A percentile compares a stretch with the other conserved stretches of the same genome.
Conservation (phyloP, 805 yeast genomes). For the Metschnikowia peoriensis region DNA sequence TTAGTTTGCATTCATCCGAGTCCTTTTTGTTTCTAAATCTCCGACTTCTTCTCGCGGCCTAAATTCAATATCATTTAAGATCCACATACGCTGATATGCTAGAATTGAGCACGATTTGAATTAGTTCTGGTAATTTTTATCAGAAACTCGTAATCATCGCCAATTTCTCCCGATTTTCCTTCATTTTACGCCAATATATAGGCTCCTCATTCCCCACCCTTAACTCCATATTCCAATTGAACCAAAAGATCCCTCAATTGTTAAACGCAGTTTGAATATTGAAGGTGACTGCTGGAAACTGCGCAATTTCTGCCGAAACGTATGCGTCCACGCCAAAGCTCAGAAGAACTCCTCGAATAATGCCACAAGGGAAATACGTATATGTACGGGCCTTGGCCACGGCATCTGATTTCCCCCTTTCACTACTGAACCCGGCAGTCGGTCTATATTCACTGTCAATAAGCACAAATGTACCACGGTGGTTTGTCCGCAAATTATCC, state of each 20-base stretch:
- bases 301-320: conserved; percentile 61
- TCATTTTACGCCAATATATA: neutral
- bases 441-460: conserved; percentile 64
- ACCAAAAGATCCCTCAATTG: conserved; percentile 19
- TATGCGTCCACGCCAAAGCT: conserved; percentile 66
- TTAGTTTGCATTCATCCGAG: no score
- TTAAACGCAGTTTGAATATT: conserved; percentile 58
- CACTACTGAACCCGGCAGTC: conserved; percentile 50
- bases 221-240: neutral
- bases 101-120: no score
- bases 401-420: conserved; percentile 44
- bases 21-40: no score
- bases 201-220: no score
- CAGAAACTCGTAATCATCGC: no score
- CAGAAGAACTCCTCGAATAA: conserved; percentile 68
- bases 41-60: no score
- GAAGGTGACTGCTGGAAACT: conserved; percentile 68
- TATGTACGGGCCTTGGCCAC: conserved; percentile 45
- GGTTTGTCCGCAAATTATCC: conserved; percentile 90
- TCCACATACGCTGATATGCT: no score
- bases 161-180: no score
- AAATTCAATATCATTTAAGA: no score
- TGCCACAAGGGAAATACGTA: conserved; percentile 72
- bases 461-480: conserved; percentile 78
- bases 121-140: no score